Percentiles rank a stretch among this genome's conserved stretches.
These are phyloP conservation scores for Gossypium schwendimanii DNA, from an alignment of 441 rosid genomes.

Conservation along the genomic window DNA sequence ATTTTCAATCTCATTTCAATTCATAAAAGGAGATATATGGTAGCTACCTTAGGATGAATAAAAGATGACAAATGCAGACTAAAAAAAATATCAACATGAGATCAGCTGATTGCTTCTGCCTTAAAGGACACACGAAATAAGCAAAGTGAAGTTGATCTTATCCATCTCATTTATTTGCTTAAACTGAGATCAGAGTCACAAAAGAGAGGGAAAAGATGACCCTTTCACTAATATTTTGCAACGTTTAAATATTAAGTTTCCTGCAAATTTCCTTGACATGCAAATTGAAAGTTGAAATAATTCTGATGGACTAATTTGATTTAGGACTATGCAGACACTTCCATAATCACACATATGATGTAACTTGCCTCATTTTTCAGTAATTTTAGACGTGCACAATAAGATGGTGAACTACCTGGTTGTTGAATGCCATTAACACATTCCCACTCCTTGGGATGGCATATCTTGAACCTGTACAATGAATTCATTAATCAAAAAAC, in stretches of 20 bases:
- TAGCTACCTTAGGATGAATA: neutral
- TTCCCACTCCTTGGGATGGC: constrained; percentile 87
- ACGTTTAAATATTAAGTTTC: neutral
- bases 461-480: constrained; percentile 75
- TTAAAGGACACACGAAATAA: neutral
- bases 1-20: constrained; percentile 13
- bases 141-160: neutral
- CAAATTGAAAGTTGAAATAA: neutral
- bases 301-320: neutral
- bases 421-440: constrained; percentile 83
- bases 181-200: neutral
- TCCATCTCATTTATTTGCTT: neutral
- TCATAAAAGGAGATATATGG: neutral
- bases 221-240: neutral
- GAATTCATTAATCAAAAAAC: constrained; percentile 20
- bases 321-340: neutral
- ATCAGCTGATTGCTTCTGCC: neutral
- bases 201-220: neutral
- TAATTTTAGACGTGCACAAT: neutral
- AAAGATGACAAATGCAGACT: neutral
- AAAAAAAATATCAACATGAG: neutral
- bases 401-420: constrained; percentile 52
- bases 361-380: neutral
- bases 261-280: neutral
- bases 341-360: neutral